Percentiles rank a stretch among this genome's conserved stretches.
phyloP scores from a whole-genome alignment of 352 stramenopile species.

The Globisporangium spiculum region DNA sequence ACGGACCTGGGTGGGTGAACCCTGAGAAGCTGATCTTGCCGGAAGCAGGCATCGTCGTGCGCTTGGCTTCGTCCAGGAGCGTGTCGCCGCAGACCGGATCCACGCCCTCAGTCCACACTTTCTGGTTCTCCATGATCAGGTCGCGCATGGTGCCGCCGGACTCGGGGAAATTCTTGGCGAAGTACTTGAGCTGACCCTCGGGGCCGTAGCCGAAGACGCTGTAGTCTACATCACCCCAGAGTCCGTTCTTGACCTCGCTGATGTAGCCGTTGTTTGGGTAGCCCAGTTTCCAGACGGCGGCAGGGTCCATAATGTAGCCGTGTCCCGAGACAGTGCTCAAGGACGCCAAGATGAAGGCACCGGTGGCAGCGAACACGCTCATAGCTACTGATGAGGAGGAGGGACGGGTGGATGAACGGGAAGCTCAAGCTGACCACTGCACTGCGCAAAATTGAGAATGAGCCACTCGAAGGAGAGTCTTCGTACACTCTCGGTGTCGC shows the following conservation, averaged over 20 bases:
- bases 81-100: conserved; percentile 25
- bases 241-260: conserved; percentile 21
- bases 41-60: conserved; percentile 28
- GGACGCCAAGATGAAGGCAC: conserved; percentile 11
- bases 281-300: conserved; percentile 24
- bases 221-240: conserved; percentile 24
- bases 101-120: conserved; percentile 17
- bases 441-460: conserved; percentile 5
- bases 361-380: conserved; percentile 12
- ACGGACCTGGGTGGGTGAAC: conserved; percentile 55
- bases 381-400: not conserved
- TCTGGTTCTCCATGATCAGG: conserved; percentile 12
- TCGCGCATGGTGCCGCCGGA: conserved; percentile 20
- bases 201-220: conserved; percentile 28
- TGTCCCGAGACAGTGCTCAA: conserved; percentile 20
- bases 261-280: conserved; percentile 32
- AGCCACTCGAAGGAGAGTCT: not conserved
- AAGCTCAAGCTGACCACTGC: not conserved
- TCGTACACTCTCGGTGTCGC: too few species aligned
- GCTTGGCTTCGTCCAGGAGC: conserved; percentile 29
- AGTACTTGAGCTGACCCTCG: conserved; percentile 26
- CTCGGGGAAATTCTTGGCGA: conserved; percentile 23
- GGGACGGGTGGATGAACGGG: not conserved
- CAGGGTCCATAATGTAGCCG: conserved; percentile 44
- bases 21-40: conserved; percentile 42